Base-by-base conservation (phyloP, 176 grass and related monocot species). In the Carex kokanica region DNA sequence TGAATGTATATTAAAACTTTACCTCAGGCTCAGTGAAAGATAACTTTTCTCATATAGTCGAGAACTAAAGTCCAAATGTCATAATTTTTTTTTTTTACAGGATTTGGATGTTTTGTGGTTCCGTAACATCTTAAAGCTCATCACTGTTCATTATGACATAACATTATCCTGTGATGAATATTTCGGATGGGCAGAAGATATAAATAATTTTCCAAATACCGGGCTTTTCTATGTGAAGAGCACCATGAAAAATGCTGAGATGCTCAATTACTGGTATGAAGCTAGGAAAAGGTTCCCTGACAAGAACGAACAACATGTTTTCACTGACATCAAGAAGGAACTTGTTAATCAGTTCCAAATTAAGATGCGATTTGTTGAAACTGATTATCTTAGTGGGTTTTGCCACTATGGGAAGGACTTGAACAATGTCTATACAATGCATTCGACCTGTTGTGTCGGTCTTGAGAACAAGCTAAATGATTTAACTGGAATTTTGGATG, bases 61-160 rank as follows among this genome's bases (percentile, higher is more conserved):
- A 79, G 25, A 32, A 20, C 31, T 59, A 3, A 34, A 36, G 17
- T 45, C 7, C 31, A 32, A 5, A 83, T 70, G 2, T 25, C 24
- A 29, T 69, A 27, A 7, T 27, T 61, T 24, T 64, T 13, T 24
- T 64, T 13, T 65, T 38, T 85, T 67, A 16, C 54, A 85, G 87
- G 91, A 89, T 84, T 70, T 91, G 24, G 89, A 94, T 78, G 81
- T 91, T 40, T 15, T 87, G 54, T 93, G 91, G 91, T 80, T 91
- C 51, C 60, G 86, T 1, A 88, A 89, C 64, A 77, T 88, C 0
- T 78, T 88, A 15, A 62, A 78, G n/a, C 78, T 83, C 56, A 14
- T 93, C 49, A 62, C 60, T 0, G 77, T 85, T 14, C 78, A 24
- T 49, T 54, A 57, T 34, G 88, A 93, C 17, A 34, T 93, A 40